These are phyloP conservation scores for Aciculoconidium aculeatum DNA, from an alignment of 805 yeast genomes.

Conservation along the genomic window DNA sequence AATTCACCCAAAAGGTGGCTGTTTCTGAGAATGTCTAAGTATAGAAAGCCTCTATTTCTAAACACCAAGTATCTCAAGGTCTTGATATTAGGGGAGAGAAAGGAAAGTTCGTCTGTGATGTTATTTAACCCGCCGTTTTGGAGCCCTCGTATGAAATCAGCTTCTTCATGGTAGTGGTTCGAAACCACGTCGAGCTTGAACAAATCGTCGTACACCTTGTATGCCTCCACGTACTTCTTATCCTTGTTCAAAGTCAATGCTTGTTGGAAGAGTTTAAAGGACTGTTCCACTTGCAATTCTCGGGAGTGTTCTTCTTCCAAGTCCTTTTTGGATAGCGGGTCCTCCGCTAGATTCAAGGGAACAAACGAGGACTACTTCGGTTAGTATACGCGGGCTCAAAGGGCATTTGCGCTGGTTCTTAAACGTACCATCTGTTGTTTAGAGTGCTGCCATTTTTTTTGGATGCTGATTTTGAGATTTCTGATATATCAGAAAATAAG, in stretches of 20 bases:
- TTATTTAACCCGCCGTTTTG: slow-evolving; percentile 30
- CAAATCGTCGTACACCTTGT: slow-evolving; percentile 50
- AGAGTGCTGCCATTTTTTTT: no score
- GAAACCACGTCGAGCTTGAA: slow-evolving; percentile 64
- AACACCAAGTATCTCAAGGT: slow-evolving; percentile 70
- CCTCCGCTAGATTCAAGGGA: slow-evolving; percentile 75
- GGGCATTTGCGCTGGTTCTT: no score
- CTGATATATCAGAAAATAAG: no score
- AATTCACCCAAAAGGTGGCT: no score
- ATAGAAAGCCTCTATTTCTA: slow-evolving; percentile 76
- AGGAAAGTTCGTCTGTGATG: slow-evolving; percentile 35
- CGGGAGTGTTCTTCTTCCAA: slow-evolving; percentile 81
- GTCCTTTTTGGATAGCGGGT: slow-evolving; percentile 54
- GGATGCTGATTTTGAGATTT: no score
- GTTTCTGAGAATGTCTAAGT: slow-evolving; percentile 37
- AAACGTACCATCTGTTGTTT: no score
- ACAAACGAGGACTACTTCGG: slow-evolving; percentile 56
- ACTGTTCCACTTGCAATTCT: slow-evolving; percentile 86
- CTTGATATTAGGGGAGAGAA: slow-evolving; percentile 63
- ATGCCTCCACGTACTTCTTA: slow-evolving; percentile 44
- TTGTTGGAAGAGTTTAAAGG: slow-evolving; percentile 64
- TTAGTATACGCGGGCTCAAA: no score
- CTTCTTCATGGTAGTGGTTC: slow-evolving; percentile 37
- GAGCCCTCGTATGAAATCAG: slow-evolving; percentile 29
- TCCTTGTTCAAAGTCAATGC: slow-evolving; percentile 62